phyloP scores from a whole-genome alignment of 1,284 basidiomycete species.

The Papiliotrema fonsecae region DNA sequence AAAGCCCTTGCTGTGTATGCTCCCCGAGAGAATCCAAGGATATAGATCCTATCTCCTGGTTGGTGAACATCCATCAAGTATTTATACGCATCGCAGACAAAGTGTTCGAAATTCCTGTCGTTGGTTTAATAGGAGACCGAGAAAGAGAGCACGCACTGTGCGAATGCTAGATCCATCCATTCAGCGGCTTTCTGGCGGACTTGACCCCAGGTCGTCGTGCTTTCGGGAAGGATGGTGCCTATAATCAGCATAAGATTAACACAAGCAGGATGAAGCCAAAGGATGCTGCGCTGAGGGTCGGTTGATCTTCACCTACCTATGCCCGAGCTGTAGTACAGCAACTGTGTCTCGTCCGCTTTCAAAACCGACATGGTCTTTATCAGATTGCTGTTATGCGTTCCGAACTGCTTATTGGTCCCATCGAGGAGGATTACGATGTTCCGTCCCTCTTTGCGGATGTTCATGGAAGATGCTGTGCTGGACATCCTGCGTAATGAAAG shows the following conservation, averaged over 20 bases:
- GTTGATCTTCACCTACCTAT: conserved; percentile 11
- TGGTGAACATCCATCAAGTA: conserved; percentile 25
- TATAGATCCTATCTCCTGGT: conserved; percentile 44
- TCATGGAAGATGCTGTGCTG: too few relatives aligned
- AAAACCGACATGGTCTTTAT: conserved; percentile 21
- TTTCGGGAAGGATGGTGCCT: conserved; percentile 7
- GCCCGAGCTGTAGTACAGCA: conserved; percentile 24
- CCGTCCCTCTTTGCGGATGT: too few relatives aligned
- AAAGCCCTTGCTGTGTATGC: conserved; percentile 47
- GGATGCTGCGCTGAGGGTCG: too few relatives aligned
- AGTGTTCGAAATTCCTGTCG: conserved; percentile 17
- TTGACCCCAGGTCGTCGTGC: background rate
- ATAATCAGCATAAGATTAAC: background rate
- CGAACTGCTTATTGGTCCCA: conserved; percentile 26
- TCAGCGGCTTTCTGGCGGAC: conserved; percentile 8
- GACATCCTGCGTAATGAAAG: too few relatives aligned
- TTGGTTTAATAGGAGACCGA: background rate
- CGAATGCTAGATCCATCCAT: conserved; percentile 15
- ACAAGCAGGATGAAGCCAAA: too few relatives aligned
- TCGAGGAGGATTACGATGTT: conserved; percentile 32
- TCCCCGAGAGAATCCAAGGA: conserved; percentile 49
- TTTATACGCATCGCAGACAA: conserved; percentile 24
- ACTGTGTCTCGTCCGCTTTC: conserved; percentile 13
- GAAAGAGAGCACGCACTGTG: conserved; percentile 12
- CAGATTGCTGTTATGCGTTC: conserved; percentile 22